These are phyloP conservation scores for Anaeramoeba ignava DNA, from an alignment of 78 protist species.

Conservation along the genomic window DNA sequence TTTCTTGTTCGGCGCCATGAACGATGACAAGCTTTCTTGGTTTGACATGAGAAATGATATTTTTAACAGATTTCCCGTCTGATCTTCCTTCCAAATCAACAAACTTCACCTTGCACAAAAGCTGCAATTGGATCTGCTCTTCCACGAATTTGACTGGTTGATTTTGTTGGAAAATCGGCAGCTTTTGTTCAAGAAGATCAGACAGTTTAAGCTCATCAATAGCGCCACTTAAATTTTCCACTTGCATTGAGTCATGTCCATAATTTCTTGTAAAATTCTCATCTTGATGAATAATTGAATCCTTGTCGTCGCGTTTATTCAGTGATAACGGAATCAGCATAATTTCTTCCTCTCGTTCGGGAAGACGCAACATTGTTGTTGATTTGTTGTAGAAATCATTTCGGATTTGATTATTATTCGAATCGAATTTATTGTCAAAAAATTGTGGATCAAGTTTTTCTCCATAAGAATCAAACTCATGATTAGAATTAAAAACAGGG, in stretches of 20 bases:
- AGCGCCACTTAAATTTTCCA: not conserved
- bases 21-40: slow-evolving; percentile 20
- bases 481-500: not conserved
- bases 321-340: no score
- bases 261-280: not conserved
- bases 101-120: not conserved
- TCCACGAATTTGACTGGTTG: slow-evolving; percentile 1
- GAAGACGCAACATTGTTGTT: not conserved
- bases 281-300: not conserved
- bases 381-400: not conserved
- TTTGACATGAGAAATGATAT: slow-evolving; percentile 5
- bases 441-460: not conserved
- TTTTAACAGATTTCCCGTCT: slow-evolving; percentile 10
- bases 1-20: slow-evolving; percentile 8
- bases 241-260: not conserved
- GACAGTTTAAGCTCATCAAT: not conserved
- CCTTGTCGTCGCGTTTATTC: not conserved
- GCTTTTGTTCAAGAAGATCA: not conserved
- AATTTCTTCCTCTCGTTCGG: not conserved
- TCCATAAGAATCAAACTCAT: not conserved
- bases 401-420: not conserved
- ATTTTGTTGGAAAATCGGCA: not conserved
- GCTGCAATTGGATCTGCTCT: not conserved
- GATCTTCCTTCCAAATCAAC: slow-evolving; percentile 21
- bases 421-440: not conserved